phyloP scores from a whole-genome alignment of 768 basidiomycete species.

The Pleurotus tuoliensis region DNA sequence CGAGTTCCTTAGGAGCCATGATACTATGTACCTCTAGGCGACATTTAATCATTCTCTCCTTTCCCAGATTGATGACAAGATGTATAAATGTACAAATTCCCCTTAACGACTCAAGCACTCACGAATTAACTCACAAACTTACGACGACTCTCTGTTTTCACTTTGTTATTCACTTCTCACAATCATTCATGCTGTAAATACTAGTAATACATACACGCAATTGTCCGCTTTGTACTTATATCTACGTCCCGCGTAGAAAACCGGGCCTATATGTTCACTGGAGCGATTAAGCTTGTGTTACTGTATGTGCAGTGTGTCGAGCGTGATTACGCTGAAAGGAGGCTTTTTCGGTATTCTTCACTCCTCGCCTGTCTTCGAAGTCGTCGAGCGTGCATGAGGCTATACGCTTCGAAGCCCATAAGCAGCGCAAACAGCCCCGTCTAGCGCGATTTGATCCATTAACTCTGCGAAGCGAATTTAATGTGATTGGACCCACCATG shows the following conservation, averaged over 20 bases:
- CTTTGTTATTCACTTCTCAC: neutral
- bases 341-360: too few relatives aligned
- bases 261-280: neutral
- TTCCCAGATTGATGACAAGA: too few relatives aligned
- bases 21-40: neutral
- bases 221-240: neutral
- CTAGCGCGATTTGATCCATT: too few relatives aligned
- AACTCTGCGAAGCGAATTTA: too few relatives aligned
- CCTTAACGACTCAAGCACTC: neutral
- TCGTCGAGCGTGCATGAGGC: too few relatives aligned
- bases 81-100: neutral
- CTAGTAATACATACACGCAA: neutral
- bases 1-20: neutral
- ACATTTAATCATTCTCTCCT: too few relatives aligned
- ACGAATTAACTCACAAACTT: neutral
- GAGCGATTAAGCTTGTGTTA: too few relatives aligned
- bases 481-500: constrained; percentile 15
- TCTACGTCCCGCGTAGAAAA: neutral
- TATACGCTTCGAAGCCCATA: too few relatives aligned
- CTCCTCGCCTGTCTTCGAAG: too few relatives aligned
- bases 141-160: neutral
- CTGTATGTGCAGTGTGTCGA: too few relatives aligned
- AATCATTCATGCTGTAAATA: neutral
- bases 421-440: too few relatives aligned
- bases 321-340: too few relatives aligned